Base-by-base conservation (phyloP, 345 rosid species). In the Stellera chamaejasme region DNA sequence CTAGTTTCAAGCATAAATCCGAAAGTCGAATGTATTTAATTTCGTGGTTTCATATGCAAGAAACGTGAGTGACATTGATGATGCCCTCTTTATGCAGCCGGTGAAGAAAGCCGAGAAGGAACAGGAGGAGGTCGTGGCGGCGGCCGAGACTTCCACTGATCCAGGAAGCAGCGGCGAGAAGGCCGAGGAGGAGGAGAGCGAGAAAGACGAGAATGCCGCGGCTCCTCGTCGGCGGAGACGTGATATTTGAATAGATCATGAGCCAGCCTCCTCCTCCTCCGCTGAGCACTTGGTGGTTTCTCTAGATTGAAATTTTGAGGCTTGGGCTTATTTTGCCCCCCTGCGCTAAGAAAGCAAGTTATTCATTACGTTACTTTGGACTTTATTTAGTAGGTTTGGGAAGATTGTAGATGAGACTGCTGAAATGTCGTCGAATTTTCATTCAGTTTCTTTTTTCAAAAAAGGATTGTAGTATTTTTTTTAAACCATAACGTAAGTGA, bases 151-250 rank as follows among this genome's bases (percentile, higher is more conserved):
- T 48, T 75, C 85, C 19, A 68, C 61, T 53, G 67, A 67, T 43
- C 75, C 68, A 16, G 86, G 65, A 64, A 67, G 53, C 61, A 58
- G 72, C 6, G 77, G 56, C 14, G 90, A 80, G 39, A 65, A 75
- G 52, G 69, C 51, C 3, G 53, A 62, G 36, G 65, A 73, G 13
- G 83, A 81, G 62, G 69, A 58, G 8, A 32, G 15, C 13, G 77
- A 80, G 71, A 77, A 74, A 68, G 87, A 77, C 44, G 70, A 59
- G 13, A 61, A 54, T 0, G 60, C 65, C 0, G 74, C 78, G 16
- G 75, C 81, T 15, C 76, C 83, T 10, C 82, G 82, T n/a, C 71
- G 79, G 15, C 75, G 83, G 73, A 69, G 90, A 54, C 95, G 87
- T 43, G 95, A 82, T 1, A 76, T 43, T 67, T 86, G 61, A 72